Evolutionary conservation across 1,139 yeast genomes (phyloP), one percentile per base, ranked within the genome.

Genomic region (Debaryomyces singareniensis): DNA sequence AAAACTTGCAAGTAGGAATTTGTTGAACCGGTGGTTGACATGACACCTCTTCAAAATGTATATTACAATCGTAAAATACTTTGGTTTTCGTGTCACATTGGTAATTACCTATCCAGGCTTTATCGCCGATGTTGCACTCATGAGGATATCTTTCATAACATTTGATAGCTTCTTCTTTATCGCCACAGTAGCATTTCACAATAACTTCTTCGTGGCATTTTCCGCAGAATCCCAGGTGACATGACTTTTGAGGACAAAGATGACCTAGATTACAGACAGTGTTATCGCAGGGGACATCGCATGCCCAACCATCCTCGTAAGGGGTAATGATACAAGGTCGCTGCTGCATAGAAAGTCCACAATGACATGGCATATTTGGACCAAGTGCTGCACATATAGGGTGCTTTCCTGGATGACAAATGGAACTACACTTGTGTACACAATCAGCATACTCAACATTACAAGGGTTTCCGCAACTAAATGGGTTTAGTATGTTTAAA

Each of bases 361-460:
- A 87, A 24, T 66, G 64, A 54, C 96, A 87, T 29, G 60, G 61
- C 63, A 82, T 58, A 9, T 61, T 51, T 1, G 91, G 84, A 2
- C 91, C 86, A 55, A 81, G 51, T 20, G 91, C 85, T 15, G 84
- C 80, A 60, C 97, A 87, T 15, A 66, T 63, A 0, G 86, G 79
- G 53, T 89, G 96, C 3, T 87, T 82, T 0, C 96, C 97, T 1
- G 96, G 91, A 50, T 87, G 97, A 49, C 97, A 87, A 13, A 71
- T 68, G 6, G 76, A 58, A 3, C 84, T 58, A 49, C 97, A 87
- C 4, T 76, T 71, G 50, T 87, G 97, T 1, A 78, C 70, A 53
- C 95, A 85, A 5, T 70, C 61, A 13, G 58, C 58, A 33, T 79
- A 60, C 30, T 64, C 59, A 13, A 60, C 59, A 31, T 71, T 70